Percentiles rank a stretch among this genome's conserved stretches.
phyloP scores from a whole-genome alignment of 306 rosid genomes.

The Citrullus colocynthis region DNA sequence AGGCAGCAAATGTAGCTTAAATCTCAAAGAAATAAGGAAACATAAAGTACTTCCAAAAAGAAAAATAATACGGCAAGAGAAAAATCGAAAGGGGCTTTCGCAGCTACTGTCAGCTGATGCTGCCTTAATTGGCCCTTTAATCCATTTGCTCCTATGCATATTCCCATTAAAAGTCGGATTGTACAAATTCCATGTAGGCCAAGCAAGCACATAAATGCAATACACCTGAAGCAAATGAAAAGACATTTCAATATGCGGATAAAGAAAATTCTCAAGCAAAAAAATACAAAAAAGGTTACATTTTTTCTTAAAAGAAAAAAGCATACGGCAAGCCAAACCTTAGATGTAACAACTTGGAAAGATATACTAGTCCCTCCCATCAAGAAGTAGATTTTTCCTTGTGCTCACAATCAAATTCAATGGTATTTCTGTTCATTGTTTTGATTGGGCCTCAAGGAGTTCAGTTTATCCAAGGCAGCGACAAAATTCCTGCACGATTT shows the following conservation, averaged over 20 bases:
- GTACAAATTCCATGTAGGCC: neutral
- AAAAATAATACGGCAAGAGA: neutral
- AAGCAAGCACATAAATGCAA: neutral
- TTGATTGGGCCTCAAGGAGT: constrained; percentile 21
- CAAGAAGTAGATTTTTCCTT: neutral
- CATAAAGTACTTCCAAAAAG: neutral
- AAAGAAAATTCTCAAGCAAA: neutral
- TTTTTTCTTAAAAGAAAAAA: neutral
- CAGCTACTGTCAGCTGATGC: neutral
- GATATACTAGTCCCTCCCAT: neutral
- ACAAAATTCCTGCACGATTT: constrained; percentile 21
- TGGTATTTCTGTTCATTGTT: neutral
- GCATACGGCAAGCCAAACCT: neutral
- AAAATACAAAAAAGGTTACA: neutral
- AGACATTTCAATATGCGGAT: neutral
- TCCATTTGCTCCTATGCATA: neutral
- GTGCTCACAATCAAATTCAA: neutral
- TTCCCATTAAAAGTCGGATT: neutral
- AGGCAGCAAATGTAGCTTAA: neutral
- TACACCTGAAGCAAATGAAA: neutral
- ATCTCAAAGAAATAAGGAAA: neutral
- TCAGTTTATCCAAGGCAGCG: constrained; percentile 26
- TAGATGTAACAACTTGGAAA: neutral
- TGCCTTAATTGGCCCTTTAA: neutral
- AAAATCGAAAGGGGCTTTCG: neutral